Conservation (phyloP, 1,284 basidiomycete species). For the Fomes fomentarius region DNA sequence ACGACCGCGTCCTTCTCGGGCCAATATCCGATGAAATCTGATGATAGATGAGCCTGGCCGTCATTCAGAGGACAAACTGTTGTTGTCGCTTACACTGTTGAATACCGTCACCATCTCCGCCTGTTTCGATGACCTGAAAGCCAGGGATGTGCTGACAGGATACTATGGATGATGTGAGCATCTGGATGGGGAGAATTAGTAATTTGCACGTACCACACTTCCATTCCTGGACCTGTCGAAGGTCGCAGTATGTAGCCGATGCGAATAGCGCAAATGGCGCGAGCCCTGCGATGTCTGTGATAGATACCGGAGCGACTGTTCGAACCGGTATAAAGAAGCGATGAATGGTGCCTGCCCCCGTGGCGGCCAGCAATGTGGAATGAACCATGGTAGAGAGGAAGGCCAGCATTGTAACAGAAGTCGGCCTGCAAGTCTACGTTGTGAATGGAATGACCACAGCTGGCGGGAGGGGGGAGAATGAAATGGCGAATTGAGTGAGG, state of each 20-base stretch:
- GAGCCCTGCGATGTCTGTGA: constrained; percentile 37
- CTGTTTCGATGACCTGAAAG: constrained; percentile 46
- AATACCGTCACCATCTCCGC: constrained; percentile 49
- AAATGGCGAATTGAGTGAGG: too few species aligned
- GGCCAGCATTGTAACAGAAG: too few species aligned
- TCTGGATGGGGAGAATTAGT: not conserved
- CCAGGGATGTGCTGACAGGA: constrained; percentile 46
- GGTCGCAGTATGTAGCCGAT: constrained; percentile 53
- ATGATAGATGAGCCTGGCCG: too few species aligned
- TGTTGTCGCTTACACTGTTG: constrained; percentile 46
- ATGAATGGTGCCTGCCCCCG: too few species aligned
- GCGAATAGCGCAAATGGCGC: constrained; percentile 53
- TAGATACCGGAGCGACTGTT: too few species aligned
- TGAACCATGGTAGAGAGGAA: too few species aligned
- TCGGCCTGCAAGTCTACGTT: too few species aligned
- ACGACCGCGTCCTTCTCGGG: constrained; percentile 48
- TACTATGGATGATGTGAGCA: not conserved
- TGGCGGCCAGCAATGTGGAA: too few species aligned
- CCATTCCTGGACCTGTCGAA: constrained; percentile 43
- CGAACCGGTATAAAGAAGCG: too few species aligned
- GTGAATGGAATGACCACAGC: too few species aligned
- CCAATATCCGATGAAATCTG: constrained; percentile 53
- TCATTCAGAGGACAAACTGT: not conserved
- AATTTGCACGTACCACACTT: constrained; percentile 46
- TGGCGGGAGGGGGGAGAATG: too few species aligned